Conservation (phyloP, 2,329 filamentous ascomycete genomes). For the Pleomassaria siparia region DNA sequence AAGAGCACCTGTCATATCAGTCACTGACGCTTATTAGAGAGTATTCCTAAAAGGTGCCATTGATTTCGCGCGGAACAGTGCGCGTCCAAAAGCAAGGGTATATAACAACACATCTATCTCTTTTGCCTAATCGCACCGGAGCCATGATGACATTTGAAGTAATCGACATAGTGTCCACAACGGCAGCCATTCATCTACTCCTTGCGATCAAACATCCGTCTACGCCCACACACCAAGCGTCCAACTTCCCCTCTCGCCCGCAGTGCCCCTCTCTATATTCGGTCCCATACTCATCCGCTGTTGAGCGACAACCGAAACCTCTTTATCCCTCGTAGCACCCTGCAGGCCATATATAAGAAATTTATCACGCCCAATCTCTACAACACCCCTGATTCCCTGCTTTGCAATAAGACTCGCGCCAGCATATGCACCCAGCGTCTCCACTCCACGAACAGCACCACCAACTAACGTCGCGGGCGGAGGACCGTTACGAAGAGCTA, state of each 20-base stretch:
- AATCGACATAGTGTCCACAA: too few species aligned
- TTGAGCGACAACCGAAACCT: slow-evolving; percentile 58
- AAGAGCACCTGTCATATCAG: too few species aligned
- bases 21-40: too few species aligned
- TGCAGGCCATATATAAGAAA: slow-evolving; percentile 68
- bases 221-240: slow-evolving; percentile 44
- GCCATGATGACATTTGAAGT: too few species aligned
- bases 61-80: too few species aligned
- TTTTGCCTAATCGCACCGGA: too few species aligned
- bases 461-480: slow-evolving; percentile 46
- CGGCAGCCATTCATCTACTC: too few species aligned
- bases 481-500: slow-evolving; percentile 47
- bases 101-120: too few species aligned
- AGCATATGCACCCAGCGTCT: slow-evolving; percentile 72
- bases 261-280: slow-evolving; percentile 38
- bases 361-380: slow-evolving; percentile 69
- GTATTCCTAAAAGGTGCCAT: too few species aligned
- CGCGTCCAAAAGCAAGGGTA: too few species aligned
- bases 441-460: slow-evolving; percentile 65
- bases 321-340: slow-evolving; percentile 62
- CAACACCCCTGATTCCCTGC: slow-evolving; percentile 68
- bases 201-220: neutral
- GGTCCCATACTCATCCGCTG: slow-evolving; percentile 67
- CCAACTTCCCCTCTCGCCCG: slow-evolving; percentile 41
- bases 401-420: slow-evolving; percentile 71